These are phyloP conservation scores for Bisporella sp. DNA, from an alignment of 2,329 filamentous ascomycete genomes.

Conservation along the genomic window DNA sequence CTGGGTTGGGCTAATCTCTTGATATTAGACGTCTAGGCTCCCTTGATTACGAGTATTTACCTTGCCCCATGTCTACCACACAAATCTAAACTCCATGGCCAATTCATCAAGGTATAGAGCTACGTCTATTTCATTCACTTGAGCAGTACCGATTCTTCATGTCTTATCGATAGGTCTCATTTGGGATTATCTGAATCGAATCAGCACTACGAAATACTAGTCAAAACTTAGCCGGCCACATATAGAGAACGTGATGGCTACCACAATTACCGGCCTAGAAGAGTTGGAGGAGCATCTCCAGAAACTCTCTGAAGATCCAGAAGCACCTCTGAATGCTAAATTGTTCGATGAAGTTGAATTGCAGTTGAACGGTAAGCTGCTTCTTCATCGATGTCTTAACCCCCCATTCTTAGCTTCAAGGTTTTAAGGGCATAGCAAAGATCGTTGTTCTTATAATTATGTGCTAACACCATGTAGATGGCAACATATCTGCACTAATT, in stretches of 20 bases:
- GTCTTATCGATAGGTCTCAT: no score
- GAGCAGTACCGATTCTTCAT: no score
- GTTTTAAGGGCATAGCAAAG: neutral
- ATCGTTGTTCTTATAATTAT: neutral
- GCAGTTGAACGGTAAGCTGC: slow-evolving; percentile 43
- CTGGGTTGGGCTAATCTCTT: no score
- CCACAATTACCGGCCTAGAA: slow-evolving; percentile 42
- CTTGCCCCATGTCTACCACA: no score
- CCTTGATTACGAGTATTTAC: no score
- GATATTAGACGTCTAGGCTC: no score
- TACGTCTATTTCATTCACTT: no score
- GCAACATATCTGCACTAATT: slow-evolving; percentile 45
- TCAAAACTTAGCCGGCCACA: no score
- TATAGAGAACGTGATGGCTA: slow-evolving; percentile 27
- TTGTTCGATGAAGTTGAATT: slow-evolving; percentile 54
- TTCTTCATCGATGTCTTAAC: neutral
- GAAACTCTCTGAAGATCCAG: slow-evolving; percentile 38
- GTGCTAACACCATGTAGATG: slow-evolving; percentile 29
- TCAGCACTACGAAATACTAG: neutral
- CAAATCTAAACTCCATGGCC: no score
- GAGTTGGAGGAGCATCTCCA: slow-evolving; percentile 49
- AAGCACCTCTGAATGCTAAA: slow-evolving; percentile 36
- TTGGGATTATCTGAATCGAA: no score
- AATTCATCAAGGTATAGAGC: no score
- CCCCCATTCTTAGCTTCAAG: neutral